Conservation (phyloP, 805 yeast genomes). For the Scheffersomyces lignosus region DNA sequence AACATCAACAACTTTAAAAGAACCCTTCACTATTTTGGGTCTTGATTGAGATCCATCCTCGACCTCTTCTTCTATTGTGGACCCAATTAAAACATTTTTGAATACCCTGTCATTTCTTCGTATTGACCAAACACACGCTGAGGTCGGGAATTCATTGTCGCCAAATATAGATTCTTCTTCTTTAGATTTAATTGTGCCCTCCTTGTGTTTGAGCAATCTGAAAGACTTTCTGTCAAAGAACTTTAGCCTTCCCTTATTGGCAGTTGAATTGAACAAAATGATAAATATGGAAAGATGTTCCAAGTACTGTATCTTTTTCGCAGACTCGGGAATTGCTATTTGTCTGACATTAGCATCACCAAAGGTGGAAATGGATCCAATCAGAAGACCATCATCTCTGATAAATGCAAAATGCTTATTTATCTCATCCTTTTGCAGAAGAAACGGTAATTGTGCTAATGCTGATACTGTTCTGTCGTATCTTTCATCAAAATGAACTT, state of each 20-base stretch:
- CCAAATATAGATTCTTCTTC: constrained; percentile 17
- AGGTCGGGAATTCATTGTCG: constrained; percentile 29
- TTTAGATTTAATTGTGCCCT: constrained; percentile 14
- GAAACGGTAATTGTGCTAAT: constrained; percentile 15
- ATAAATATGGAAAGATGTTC: constrained; percentile 29
- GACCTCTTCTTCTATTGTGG: constrained; percentile 10
- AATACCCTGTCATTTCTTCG: constrained; percentile 28
- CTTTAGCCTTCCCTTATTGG: constrained; percentile 23
- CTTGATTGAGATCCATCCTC: background rate
- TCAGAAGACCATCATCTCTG: constrained; percentile 38
- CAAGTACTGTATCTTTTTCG: constrained; percentile 31
- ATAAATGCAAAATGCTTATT: constrained; percentile 16
- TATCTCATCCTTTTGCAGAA: background rate
- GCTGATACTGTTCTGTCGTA: constrained; percentile 25
- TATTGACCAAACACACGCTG: constrained; percentile 36
- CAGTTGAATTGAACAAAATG: constrained; percentile 30
- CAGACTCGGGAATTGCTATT: constrained; percentile 30
- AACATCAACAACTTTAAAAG: constrained; percentile 37
- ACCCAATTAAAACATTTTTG: constrained; percentile 38
- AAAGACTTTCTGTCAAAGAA: constrained; percentile 34
- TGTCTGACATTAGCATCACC: constrained; percentile 27
- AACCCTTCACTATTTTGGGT: constrained; percentile 16
- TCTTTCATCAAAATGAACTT: constrained; percentile 36
- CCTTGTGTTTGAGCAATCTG: constrained; percentile 22
- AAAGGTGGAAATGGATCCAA: constrained; percentile 25